phyloP scores from a whole-genome alignment of 2,329 filamentous ascomycete genomes.

The Scytalidium lignicola region DNA sequence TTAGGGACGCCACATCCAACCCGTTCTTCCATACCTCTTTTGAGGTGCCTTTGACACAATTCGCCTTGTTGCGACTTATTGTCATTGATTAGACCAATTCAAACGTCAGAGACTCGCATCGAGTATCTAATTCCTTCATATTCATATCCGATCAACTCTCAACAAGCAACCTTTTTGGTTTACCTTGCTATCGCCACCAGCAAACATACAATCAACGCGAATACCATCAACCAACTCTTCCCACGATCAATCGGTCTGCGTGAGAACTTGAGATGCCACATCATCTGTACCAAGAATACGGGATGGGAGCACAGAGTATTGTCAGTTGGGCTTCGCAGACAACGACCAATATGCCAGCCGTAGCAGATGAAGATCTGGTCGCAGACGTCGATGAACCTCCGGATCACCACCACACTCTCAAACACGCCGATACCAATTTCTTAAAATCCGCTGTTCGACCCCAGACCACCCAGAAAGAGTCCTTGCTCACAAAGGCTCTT shows the following conservation, averaged over 20 bases:
- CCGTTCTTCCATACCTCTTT: slow-evolving; percentile 9
- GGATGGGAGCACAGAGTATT: slow-evolving; percentile 30
- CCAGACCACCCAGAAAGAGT: slow-evolving; percentile 59
- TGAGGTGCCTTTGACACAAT: slow-evolving; percentile 5
- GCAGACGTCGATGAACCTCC: slow-evolving; percentile 87
- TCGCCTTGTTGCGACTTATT: background rate
- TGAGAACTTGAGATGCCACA: slow-evolving; percentile 8
- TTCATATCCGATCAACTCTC: no score
- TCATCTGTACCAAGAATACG: slow-evolving; percentile 10
- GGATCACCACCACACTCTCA: slow-evolving; percentile 41
- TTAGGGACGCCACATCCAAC: slow-evolving; percentile 35
- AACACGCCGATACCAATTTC: slow-evolving; percentile 17
- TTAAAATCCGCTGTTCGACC: slow-evolving; percentile 36
- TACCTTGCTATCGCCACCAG: background rate
- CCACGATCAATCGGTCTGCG: background rate
- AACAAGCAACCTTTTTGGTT: no score
- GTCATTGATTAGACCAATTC: background rate
- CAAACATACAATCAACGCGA: background rate
- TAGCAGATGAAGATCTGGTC: slow-evolving; percentile 57
- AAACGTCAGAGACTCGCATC: background rate
- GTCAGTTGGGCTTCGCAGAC: slow-evolving; percentile 41
- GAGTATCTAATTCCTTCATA: no score
- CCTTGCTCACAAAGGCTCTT: slow-evolving; percentile 82
- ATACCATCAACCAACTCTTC: no score
- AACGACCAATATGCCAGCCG: slow-evolving; percentile 24